Evolutionary conservation across 495 filamentous ascomycete species (phyloP), one percentile per base, ranked within the genome.

Genomic region (Pseudotulostoma volvatum): DNA sequence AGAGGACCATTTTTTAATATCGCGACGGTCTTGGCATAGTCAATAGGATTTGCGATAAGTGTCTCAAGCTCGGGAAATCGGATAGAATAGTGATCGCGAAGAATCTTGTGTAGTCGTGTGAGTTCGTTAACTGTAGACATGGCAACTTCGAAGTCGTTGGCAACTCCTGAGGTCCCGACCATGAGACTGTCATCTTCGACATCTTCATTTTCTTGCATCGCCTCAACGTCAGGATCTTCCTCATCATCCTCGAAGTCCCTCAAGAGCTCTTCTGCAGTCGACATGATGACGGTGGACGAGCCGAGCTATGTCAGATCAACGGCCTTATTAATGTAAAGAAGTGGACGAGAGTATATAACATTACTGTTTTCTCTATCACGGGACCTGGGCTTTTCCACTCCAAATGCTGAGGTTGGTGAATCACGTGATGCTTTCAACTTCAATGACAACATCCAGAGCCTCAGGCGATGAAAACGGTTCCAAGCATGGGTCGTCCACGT

Each of bases 51-150:
- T 44, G 77, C 81, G 48, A 97, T 77, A 28, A 97, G 73, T 13
- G 81, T 86, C 59, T 96, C 90, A n/a, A 97, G 72, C 59, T 95
- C 88, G 3, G 88, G 88, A 47, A 95, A 96, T 45, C 90, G 76
- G 30, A 79, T 70, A 11, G 86, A 93, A 60, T 96, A 97, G 59
- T 95, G 84, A 48, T 97, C 90, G 47, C 87, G 72, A 41, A 95
- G 79, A 51, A 79, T 84, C 66, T 96, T 96, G 65, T 96, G 92
- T 39, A 95, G 81, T 9, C 87, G 77, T 7, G 80, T 81, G 34
- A 95, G 81, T 56, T 96, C 86, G 49, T 81, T 81, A 41, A 90
- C 85, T 38, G 93, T 95, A 37, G 74, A 76, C 9, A 88, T 84
- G 14, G 92, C 87, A 23, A 92, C 83, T 44, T 85, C 88, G 46